Evolutionary conservation across 805 yeast genomes (phyloP).

Genomic region (Yarrowia phangngaensis): DNA sequence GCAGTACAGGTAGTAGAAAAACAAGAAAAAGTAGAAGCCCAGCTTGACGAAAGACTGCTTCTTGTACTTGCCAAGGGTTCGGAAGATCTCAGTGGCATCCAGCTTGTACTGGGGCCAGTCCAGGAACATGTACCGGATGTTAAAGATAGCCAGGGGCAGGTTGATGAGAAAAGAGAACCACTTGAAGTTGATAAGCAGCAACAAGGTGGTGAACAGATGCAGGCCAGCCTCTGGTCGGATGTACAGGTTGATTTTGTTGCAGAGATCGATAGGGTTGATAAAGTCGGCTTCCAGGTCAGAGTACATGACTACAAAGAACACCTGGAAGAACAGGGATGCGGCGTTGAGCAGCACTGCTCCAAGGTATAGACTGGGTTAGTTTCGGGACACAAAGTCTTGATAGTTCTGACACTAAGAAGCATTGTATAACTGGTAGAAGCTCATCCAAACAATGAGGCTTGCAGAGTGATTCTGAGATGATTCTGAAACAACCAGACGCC

Average conservation of each 20-base stretch:
- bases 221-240: slow-evolving; percentile 85
- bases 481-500: too few species aligned
- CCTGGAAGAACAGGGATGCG: slow-evolving; percentile 79
- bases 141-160: slow-evolving; percentile 79
- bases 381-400: neutral
- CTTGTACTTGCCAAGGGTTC: slow-evolving; percentile 89
- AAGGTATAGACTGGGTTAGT: slow-evolving; percentile 32
- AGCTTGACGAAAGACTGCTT: slow-evolving; percentile 84
- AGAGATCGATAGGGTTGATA: slow-evolving; percentile 93
- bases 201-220: slow-evolving; percentile 59
- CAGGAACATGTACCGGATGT: slow-evolving; percentile 64
- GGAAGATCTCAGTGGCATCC: slow-evolving; percentile 96
- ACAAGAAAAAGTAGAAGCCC: slow-evolving; percentile 84
- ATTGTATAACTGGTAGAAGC: neutral
- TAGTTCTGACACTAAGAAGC: neutral
- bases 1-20: slow-evolving; percentile 91
- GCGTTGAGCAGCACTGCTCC: slow-evolving; percentile 75
- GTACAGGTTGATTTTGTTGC: slow-evolving; percentile 81
- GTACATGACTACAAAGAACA: slow-evolving; percentile 88
- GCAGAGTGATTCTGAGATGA: too few species aligned
- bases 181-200: slow-evolving; percentile 81
- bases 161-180: slow-evolving; percentile 88
- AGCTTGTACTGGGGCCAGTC: slow-evolving; percentile 70
- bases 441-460: too few species aligned
- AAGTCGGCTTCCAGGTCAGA: slow-evolving; percentile 81